Evolutionary conservation across 148 eudicot species (phyloP), one percentile per base, ranked within the genome.

Genomic region (Chenopodium album): DNA sequence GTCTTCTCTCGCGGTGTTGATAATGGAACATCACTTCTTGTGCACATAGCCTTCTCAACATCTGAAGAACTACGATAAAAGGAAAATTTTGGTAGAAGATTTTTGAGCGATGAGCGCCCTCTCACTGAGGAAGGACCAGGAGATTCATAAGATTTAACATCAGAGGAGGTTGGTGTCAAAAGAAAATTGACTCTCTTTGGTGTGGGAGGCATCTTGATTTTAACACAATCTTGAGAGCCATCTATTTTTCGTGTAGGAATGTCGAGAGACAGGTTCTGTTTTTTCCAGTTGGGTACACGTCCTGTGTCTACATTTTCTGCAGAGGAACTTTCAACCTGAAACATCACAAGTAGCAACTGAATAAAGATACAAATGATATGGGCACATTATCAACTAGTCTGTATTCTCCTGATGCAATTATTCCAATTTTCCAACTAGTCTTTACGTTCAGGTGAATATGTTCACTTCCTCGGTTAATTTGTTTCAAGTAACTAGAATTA

Each of bases 111-210:
- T 64, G 97, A 86, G 76, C 87, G 89, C 32, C 85, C 88, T 84
- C 89, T 89, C 54, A 80, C 77, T 29, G 92, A 88, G 56, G 91
- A 84, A 70, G 92, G 90, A 32, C 87, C 90, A 0, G 92, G 89
- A 79, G 94, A 89, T 63, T 75, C 89, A 79, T 52, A 85, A 20
- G 71, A 80, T 88, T 88, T 94, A 56, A 84, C 70, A 80, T 83
- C 85, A 34, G 88, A 86, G 65, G 91, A 78, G 62, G 90, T 89
- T 72, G 92, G 90, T 7, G 89, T 89, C 81, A 91, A 79, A 28
- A 82, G 60, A 81, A 93, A 93, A 80, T 92, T 94, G 48, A 94
- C 98, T 88, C 88, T 92, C 84, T 92, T 94, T 75, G 95, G 94
- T 19, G 97, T 90, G 28, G 85, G 80, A 47, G 93, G 88, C 82